Evolutionary conservation across 1,139 yeast genomes (phyloP), one percentile per base, ranked within the genome.

Genomic region (Arxiozyma bovina): DNA sequence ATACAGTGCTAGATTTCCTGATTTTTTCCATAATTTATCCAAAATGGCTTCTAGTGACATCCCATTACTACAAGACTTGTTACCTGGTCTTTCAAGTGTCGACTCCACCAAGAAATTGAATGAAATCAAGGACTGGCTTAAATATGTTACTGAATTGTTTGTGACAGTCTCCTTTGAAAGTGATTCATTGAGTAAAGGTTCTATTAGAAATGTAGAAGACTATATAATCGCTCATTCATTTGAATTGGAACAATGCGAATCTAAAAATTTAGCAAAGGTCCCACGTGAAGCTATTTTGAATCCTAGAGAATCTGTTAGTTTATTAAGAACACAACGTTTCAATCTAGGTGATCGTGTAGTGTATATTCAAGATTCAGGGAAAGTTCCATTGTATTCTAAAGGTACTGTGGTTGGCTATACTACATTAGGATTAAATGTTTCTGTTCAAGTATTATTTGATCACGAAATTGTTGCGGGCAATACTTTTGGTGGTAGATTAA

Each of bases 351-450:
- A 93, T 66, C 80, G 99, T 57, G 88, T 94, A 44, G 80, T 87
- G 41, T 90, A 88, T 63, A 87, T 90, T 30, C 85, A 87, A 64
- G 89, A 85, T 63, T 83, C 87, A 43, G 98, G 98, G 55, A 90
- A 89, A 66, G 96, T 91, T 18, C 96, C 97, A 42, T 73, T 84
- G 55, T 88, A 86, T 65, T 79, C 90, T 23, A 85, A 87, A 63
- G 99, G 99, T 67, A 90, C 97, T 1, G 96, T 93, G 54, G 86
- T 87, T 53, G 90, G 93, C 5, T 83, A 87, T 60, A 80, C 81
- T 49, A 81, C 89, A 38, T 70, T 78, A 53, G 88, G 88, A 1
- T 74, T 81, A 44, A 70, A 67, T 52, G 70, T 78, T 15, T 75
- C 80, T 0, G 66, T 75, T 38, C 91, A 87, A 59, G 83, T 94